A percentile compares a stretch with the other conserved stretches of the same genome.
Conservation (phyloP, 352 stramenopile genomes). For the Achlya hypogyna region DNA sequence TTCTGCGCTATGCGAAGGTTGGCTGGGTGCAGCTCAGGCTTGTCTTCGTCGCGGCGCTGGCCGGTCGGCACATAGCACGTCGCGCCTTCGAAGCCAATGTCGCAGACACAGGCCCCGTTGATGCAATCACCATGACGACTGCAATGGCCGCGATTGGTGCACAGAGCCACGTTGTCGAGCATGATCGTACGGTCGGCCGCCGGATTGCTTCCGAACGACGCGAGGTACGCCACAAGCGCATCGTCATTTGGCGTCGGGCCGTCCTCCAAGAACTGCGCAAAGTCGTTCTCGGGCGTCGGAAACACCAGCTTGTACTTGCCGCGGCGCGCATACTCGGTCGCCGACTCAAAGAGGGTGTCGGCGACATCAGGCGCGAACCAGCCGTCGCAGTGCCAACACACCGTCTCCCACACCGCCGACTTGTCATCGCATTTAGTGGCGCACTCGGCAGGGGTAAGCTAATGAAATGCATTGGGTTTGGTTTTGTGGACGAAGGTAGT, state of each 20-base stretch:
- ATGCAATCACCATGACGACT: constrained; percentile 72
- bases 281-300: constrained; percentile 48
- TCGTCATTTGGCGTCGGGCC: constrained; percentile 51
- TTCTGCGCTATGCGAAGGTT: not conserved
- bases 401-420: constrained; percentile 47
- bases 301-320: constrained; percentile 63
- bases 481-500: constrained; percentile 49
- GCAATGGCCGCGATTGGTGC: constrained; percentile 70
- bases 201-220: constrained; percentile 35
- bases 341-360: constrained; percentile 37
- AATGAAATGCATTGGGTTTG: not conserved
- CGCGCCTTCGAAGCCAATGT: constrained; percentile 56
- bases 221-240: constrained; percentile 64
- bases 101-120: constrained; percentile 66
- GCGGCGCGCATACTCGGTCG: constrained; percentile 56
- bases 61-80: constrained; percentile 52
- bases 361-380: constrained; percentile 63
- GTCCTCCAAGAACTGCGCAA: constrained; percentile 46
- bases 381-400: constrained; percentile 65
- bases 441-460: constrained; percentile 33
- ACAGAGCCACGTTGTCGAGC: constrained; percentile 27
- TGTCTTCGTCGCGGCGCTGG: not conserved
- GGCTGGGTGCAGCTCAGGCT: not conserved
- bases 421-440: constrained; percentile 50
- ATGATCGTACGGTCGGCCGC: not conserved